Base-by-base conservation (phyloP, 176 grass and related monocot genomes). In the Aegilops bicornis region DNA sequence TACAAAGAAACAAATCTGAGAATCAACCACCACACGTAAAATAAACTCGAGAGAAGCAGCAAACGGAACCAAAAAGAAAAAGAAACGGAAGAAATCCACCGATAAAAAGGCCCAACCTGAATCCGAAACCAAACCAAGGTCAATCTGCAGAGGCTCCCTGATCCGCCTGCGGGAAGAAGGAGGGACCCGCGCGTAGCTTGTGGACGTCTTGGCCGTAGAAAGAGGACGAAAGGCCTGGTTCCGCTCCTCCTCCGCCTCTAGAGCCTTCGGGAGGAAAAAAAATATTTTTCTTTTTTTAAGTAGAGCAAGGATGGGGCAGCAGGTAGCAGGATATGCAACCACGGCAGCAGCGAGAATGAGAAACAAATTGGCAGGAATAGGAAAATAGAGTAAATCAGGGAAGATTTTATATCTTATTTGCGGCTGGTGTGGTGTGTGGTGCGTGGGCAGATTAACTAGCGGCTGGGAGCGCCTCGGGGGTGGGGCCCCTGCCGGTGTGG, bases 391-490 rank as follows among this genome's bases (percentile, higher is more conserved):
- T 59, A 40, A 58, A 62, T 36, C 32, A 63, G 56, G 3, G 12
- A 5, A 39, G 77, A 83, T 72, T 30, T 31, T 25, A 20, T 69
- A 56, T 29, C 45, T 64, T 72, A 16, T 64, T 58, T 31, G 37
- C 4, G 60, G n/a, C 17, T 73, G 64, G 43, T 50, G 32, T 73
- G 64, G 68, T 50, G 42, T 30, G 50, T 23, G 39, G 64, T 31
- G 31, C 8, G 35, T 35, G 24, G 16, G 42, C 12, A 12, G 32
- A 69, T 37, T 50, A 79, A 61, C 22, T 88, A 85, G 90, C 90
- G 90, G 90, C 90, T 88, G 90, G 54, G 90, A 85, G 71, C 30
- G 70, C 5, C 12, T 31, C 17, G 17, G 62, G 9, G 78, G 90
- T 78, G 90, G 90, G 86, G 63, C 86, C 86, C 27, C 13, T 48